Base-by-base conservation (phyloP, 352 stramenopile genomes). In the Phytophthora melonis region DNA sequence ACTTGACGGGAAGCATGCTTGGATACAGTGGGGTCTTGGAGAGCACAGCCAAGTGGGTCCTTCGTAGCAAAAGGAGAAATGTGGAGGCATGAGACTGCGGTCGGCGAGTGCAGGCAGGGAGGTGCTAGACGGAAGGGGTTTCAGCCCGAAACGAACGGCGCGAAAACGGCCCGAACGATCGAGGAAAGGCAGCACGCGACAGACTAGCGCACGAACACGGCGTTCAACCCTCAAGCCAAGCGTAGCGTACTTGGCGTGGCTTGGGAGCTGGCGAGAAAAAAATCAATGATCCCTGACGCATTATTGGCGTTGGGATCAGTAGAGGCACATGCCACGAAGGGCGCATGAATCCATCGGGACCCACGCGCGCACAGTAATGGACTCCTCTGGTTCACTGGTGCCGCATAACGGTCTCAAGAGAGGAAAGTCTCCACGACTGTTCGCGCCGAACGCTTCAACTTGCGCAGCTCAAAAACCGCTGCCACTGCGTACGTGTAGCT, bases 61-160 rank as follows among this genome's bases (percentile, higher is more conserved):
- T 77, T 74, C 54, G 57, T 25, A 53, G 69, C 43, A 68, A 80
- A 78, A 80, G 70, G 61, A 72, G 39, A 69, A 80, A 63, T 80
- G 74, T 27, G 58, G 23, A 59, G 32, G 25, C 43, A 14, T 19
- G 43, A 50, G 43, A 19, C 43, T 11, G 43, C 16, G 43, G 16
- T 49, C 11, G 39, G 19, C 36, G 19, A 18, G 36, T 10, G n/a
- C 7, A 25, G 45, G 19, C 5, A 58, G 9, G 21, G 34, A 30
- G 36, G 36, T 63, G n/a, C 45, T 41, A 27, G 21, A 14, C 58
- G 11, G 25, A n/a, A 52, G 39, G 21, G 60, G 60, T 54, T 70
- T 63, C 23, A 23, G 47, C 13, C 18, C 43, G 43, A 50, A 50
- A 50, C 43, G 43, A 50, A 23, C 43, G 18, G n/a, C 16, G 59